Percentiles rank a stretch among this genome's conserved stretches.
These are phyloP conservation scores for Podila epigama DNA, from an alignment of 192 early-diverging fungal genomes.

Conservation along the genomic window DNA sequence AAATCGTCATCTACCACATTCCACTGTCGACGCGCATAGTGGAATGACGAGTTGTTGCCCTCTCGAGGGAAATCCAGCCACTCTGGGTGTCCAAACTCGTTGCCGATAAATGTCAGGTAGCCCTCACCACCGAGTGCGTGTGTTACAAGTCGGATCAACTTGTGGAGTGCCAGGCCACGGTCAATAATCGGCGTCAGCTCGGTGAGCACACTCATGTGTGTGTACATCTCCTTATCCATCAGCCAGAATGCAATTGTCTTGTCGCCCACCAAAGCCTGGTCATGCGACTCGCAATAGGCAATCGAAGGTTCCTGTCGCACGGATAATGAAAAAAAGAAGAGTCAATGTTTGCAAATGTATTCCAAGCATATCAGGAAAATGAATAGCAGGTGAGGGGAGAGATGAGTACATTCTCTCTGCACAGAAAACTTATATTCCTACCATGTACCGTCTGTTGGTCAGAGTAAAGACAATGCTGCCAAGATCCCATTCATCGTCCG, in stretches of 20 bases:
- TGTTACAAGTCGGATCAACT: constrained; percentile 93
- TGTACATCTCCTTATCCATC: constrained; percentile 99
- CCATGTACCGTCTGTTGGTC: constrained; percentile 88
- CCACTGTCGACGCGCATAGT: constrained; percentile 95
- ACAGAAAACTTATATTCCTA: too few species aligned
- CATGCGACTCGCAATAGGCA: constrained; percentile 95
- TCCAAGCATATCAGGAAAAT: not conserved
- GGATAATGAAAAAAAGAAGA: constrained; percentile 7
- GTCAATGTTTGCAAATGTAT: not conserved
- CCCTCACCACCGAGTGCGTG: constrained; percentile 94
- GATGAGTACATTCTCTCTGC: too few species aligned
- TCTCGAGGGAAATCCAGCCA: constrained; percentile 98
- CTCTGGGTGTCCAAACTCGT: constrained; percentile 99
- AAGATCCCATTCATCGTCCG: constrained; percentile 94
- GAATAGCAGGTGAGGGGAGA: too few species aligned
- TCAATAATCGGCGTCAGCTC: constrained; percentile 90
- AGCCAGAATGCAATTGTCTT: constrained; percentile 99
- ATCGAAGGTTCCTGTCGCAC: constrained; percentile 85
- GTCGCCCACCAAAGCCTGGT: constrained; percentile 98
- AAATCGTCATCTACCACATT: constrained; percentile 89
- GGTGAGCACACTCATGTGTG: constrained; percentile 86
- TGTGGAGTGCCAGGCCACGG: constrained; percentile 93
- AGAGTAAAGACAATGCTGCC: constrained; percentile 85
- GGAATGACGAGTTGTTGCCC: constrained; percentile 90
- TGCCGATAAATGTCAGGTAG: constrained; percentile 96